Base-by-base conservation (phyloP, 2,329 filamentous ascomycete genomes). In the Botrytis elliptica region DNA sequence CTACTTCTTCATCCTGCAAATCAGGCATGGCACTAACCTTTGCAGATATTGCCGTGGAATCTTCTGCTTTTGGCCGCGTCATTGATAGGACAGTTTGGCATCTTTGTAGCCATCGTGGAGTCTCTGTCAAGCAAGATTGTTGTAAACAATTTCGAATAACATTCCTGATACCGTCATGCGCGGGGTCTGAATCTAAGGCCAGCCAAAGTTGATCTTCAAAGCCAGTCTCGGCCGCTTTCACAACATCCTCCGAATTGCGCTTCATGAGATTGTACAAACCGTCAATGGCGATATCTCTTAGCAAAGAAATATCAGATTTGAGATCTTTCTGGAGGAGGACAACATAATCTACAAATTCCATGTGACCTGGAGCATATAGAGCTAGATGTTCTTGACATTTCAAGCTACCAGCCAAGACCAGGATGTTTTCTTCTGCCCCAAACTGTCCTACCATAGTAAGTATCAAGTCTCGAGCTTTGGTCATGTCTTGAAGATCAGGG, bases 261-360 rank as follows among this genome's bases (percentile, higher is more conserved):
- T 97, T 95, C 95, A 99, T 98, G 52, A 98, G 87, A 76, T 97
- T 97, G 79, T 97, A 95, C 0, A 99, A 85, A 1, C 95, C 95
- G 80, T 97, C 93, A 20, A 98, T 88, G 2, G 95, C 94, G 76
- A 92, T 91, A 79, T 95, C 91, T 71, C 92, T 88, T 57, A 98
- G 88, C 33, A 92, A 87, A 8, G 87, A 84, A 70, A 91, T 89
- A 29, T 89, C 86, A 0, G 92, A 93, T 62, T 89, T 88, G 59
- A 98, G 86, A 76, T 95, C 91, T 64, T 87, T 88, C 80, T 98
- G 95, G 20, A 99, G 84, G 25, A 92, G 86, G 78, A 90, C 91
- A 59, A 99, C 94, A 79, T 99, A 98, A 73, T 90, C 90, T 0
- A 86, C 85, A 78, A 97, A 97, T 70, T 95, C 90, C 84, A 98